A percentile compares a stretch with the other conserved stretches of the same genome.
phyloP scores from a whole-genome alignment of 306 rosid species.

The Fragaria nilgerrensis region DNA sequence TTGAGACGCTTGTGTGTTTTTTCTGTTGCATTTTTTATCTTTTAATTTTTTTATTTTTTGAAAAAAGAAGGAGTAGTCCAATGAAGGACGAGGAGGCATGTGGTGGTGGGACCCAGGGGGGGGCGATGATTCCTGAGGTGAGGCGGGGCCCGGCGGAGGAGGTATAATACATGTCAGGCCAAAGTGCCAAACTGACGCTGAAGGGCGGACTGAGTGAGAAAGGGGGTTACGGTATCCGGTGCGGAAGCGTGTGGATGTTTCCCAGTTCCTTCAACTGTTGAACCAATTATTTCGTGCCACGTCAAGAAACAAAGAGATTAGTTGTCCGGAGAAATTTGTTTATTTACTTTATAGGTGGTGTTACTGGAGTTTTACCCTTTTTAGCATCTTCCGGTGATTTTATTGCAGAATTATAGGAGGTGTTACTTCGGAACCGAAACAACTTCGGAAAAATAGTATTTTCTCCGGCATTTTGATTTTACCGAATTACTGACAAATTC shows the following conservation, averaged over 20 bases:
- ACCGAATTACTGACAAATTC: too few species aligned
- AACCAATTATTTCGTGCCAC: neutral
- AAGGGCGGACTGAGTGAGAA: neutral
- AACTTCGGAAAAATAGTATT: too few species aligned
- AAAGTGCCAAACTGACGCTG: neutral
- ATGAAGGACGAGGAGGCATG: neutral
- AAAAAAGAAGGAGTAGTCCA: too few species aligned
- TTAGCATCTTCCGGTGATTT: neutral
- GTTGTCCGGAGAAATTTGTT: neutral
- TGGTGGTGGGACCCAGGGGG: conserved; percentile 17
- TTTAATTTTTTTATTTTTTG: neutral
- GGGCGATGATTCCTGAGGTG: conserved; percentile 24
- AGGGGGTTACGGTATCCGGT: neutral
- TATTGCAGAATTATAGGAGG: neutral
- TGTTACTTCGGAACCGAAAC: neutral
- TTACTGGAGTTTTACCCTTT: neutral
- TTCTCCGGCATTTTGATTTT: too few species aligned
- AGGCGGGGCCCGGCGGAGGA: conserved; percentile 24
- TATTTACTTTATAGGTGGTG: too few species aligned
- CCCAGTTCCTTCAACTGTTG: neutral
- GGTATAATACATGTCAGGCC: neutral
- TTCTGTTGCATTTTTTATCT: neutral
- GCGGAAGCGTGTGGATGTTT: neutral
- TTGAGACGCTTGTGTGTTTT: rapidly evolving
- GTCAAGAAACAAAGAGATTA: neutral